phyloP scores from a whole-genome alignment of 2,329 filamentous ascomycete species.

The Calonectria honghensis region DNA sequence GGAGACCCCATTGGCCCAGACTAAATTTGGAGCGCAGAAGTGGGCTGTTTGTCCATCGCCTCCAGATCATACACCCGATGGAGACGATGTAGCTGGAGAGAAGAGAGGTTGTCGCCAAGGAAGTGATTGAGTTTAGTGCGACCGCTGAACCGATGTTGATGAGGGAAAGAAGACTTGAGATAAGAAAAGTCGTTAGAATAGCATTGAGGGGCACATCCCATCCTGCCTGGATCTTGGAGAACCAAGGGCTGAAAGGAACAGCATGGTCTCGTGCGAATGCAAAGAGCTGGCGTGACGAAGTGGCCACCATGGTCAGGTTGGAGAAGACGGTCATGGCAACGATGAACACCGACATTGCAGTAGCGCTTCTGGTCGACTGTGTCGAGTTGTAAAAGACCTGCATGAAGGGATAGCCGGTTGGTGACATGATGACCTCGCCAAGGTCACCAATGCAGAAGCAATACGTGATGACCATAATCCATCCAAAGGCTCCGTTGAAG shows the following conservation, averaged over 20 bases:
- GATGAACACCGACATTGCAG: constrained; percentile 46
- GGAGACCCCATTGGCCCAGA: constrained; percentile 45
- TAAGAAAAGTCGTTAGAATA: constrained; percentile 46
- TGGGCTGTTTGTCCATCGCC: constrained; percentile 40
- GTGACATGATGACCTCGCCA: constrained; percentile 44
- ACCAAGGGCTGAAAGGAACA: constrained; percentile 51
- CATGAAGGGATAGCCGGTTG: constrained; percentile 51
- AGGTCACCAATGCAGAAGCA: constrained; percentile 51
- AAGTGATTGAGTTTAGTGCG: constrained; percentile 46
- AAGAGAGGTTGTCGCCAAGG: constrained; percentile 44
- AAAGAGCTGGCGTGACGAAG: constrained; percentile 48
- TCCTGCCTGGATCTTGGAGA: constrained; percentile 42
- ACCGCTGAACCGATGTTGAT: constrained; percentile 52
- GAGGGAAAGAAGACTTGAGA: constrained; percentile 46
- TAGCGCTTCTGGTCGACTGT: constrained; percentile 44
- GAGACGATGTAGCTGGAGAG: constrained; percentile 51
- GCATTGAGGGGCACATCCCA: constrained; percentile 50
- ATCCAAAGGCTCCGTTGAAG: constrained; percentile 49
- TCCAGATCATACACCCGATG: constrained; percentile 51
- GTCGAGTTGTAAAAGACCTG: constrained; percentile 51
- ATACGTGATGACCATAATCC: constrained; percentile 51
- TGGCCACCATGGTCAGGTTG: constrained; percentile 50
- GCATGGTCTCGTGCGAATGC: constrained; percentile 49
- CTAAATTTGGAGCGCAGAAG: constrained; percentile 47
- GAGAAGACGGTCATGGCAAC: constrained; percentile 51